Evolutionary conservation across 225 moss, liverwort and hornwort genomes (phyloP).

Genomic region (Physcomitrium patens): DNA sequence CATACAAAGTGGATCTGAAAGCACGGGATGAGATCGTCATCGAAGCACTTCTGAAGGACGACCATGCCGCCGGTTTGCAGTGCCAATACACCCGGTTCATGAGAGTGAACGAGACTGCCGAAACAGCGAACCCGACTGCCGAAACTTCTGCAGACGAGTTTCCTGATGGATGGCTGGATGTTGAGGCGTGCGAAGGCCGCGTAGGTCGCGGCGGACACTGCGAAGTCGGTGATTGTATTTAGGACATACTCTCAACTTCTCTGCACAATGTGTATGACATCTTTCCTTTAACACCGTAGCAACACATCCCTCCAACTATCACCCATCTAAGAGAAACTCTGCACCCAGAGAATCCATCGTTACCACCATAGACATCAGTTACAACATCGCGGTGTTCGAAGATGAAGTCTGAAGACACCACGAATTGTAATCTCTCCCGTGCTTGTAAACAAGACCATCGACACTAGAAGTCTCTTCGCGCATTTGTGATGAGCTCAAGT

Average conservation of each 20-base stretch:
- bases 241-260: background rate
- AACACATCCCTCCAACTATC: too few relatives aligned
- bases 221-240: slow-evolving; percentile 32
- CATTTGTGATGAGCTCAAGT: too few relatives aligned
- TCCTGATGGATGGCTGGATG: slow-evolving; percentile 34
- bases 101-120: slow-evolving; percentile 25
- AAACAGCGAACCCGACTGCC: slow-evolving; percentile 27
- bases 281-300: too few relatives aligned
- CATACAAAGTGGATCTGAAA: slow-evolving; percentile 2
- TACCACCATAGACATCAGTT: too few relatives aligned
- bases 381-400: too few relatives aligned
- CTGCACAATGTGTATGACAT: background rate
- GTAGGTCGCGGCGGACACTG: slow-evolving; percentile 26
- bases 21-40: slow-evolving; percentile 18
- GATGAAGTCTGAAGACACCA: too few relatives aligned
- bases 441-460: too few relatives aligned
- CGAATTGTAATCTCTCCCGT: too few relatives aligned
- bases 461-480: too few relatives aligned
- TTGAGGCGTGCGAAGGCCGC: slow-evolving; percentile 31
- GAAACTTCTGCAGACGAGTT: slow-evolving; percentile 31
- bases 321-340: too few relatives aligned
- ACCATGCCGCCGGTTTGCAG: slow-evolving; percentile 27
- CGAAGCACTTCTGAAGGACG: slow-evolving; percentile 11
- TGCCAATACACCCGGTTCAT: slow-evolving; percentile 14
- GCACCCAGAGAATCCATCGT: too few relatives aligned